phyloP scores from a whole-genome alignment of 2,329 filamentous ascomycete species.

The Paraconiothyrium brasiliense region DNA sequence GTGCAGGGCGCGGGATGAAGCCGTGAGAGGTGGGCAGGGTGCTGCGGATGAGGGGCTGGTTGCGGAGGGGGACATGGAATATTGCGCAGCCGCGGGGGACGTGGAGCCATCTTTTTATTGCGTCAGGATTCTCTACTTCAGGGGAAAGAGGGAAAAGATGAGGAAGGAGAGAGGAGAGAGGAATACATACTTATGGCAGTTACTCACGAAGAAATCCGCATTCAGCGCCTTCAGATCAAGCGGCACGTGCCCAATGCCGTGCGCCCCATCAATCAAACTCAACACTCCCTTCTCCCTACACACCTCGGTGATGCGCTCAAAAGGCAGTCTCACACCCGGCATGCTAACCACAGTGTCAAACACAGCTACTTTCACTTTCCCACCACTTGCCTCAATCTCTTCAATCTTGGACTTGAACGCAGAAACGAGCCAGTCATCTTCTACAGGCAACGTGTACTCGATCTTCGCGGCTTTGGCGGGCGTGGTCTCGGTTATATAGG shows the following conservation, averaged over 20 bases:
- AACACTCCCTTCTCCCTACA: constrained; percentile 75
- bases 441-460: constrained; percentile 71
- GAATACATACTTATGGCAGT: constrained; percentile 61
- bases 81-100: constrained; percentile 82
- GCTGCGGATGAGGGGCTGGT: constrained; percentile 78
- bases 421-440: constrained; percentile 71
- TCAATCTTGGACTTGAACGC: constrained; percentile 69
- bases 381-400: constrained; percentile 63
- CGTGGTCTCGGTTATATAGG: constrained; percentile 75
- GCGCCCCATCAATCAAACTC: constrained; percentile 84
- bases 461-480: constrained; percentile 64
- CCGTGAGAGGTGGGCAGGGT: constrained; percentile 84
- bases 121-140: no score
- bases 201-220: constrained; percentile 87
- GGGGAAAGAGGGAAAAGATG: no score
- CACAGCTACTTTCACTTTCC: constrained; percentile 72
- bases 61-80: constrained; percentile 78
- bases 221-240: constrained; percentile 73
- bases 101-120: constrained; percentile 74
- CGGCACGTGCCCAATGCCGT: constrained; percentile 81
- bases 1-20: constrained; percentile 64
- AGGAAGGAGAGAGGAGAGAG: constrained; percentile 2
- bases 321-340: constrained; percentile 83
- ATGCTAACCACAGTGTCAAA: constrained; percentile 84
- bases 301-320: constrained; percentile 69